Percentiles rank a stretch among this genome's conserved stretches.
phyloP scores from a whole-genome alignment of 2,329 filamentous ascomycete genomes.

The Xylariaceae sp. region DNA sequence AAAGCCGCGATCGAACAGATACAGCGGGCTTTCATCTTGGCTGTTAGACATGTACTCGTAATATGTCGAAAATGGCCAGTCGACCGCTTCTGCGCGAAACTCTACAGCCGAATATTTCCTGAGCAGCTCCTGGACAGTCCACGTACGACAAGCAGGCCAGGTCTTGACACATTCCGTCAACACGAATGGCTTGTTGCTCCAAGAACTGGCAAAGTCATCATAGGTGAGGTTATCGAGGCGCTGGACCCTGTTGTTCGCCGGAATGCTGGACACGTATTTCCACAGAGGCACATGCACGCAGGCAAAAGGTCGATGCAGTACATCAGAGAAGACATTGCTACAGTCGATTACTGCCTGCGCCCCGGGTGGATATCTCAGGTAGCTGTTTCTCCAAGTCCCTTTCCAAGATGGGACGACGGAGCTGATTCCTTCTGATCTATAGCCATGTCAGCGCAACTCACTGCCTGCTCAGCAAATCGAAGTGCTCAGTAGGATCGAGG shows the following conservation, averaged over 20 bases:
- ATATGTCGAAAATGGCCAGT: slow-evolving; percentile 83
- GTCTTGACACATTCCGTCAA: slow-evolving; percentile 71
- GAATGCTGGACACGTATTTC: slow-evolving; percentile 64
- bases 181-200: slow-evolving; percentile 79
- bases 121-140: slow-evolving; percentile 64
- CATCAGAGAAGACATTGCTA: slow-evolving; percentile 77
- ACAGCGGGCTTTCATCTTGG: slow-evolving; percentile 80
- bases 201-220: slow-evolving; percentile 65
- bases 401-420: slow-evolving; percentile 54
- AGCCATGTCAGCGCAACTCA: background rate
- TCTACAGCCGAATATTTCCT: slow-evolving; percentile 55
- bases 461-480: no score
- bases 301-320: slow-evolving; percentile 81
- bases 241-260: slow-evolving; percentile 62
- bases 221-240: slow-evolving; percentile 61
- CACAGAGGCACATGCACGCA: slow-evolving; percentile 69
- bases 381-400: slow-evolving; percentile 78
- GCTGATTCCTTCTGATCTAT: slow-evolving; percentile 25
- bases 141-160: slow-evolving; percentile 72
- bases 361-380: slow-evolving; percentile 48
- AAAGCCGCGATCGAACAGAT: slow-evolving; percentile 84
- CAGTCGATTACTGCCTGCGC: slow-evolving; percentile 59
- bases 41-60: slow-evolving; percentile 73
- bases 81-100: slow-evolving; percentile 87
- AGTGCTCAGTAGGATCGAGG: background rate